These are phyloP conservation scores for Geotrichum klebahnii DNA, from an alignment of 1,139 yeast genomes.

Conservation along the genomic window DNA sequence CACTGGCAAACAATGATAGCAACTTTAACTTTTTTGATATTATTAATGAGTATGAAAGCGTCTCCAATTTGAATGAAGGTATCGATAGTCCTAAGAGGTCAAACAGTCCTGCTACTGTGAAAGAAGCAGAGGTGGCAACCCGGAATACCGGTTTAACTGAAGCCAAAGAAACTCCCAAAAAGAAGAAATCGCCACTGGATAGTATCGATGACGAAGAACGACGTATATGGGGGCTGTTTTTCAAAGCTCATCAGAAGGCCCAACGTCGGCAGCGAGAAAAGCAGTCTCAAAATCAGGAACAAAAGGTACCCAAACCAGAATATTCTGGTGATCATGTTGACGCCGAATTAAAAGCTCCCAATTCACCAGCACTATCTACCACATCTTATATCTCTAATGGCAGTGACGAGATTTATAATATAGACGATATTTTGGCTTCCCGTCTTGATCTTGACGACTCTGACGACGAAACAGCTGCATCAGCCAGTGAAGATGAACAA, in stretches of 20 bases:
- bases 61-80: background rate
- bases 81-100: background rate
- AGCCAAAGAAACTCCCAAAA: too few species aligned
- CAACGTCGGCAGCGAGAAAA: background rate
- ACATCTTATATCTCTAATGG: background rate
- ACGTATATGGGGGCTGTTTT: slow-evolving; percentile 15
- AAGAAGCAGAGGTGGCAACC: background rate
- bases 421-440: slow-evolving; percentile 6
- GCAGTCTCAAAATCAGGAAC: too few species aligned
- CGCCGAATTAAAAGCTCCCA: slow-evolving; percentile 1
- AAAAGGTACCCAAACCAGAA: too few species aligned
- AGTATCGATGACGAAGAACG: slow-evolving; percentile 15
- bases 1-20: background rate
- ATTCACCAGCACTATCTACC: background rate
- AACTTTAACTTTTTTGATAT: background rate
- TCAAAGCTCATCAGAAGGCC: slow-evolving; percentile 6
- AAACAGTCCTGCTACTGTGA: background rate
- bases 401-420: slow-evolving; percentile 3
- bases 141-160: too few species aligned
- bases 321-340: background rate
- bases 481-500: background rate
- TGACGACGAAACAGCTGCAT: background rate
- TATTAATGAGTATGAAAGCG: background rate
- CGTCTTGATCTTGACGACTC: background rate
- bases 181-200: background rate